Base-by-base conservation (phyloP, 179 eudicot species). In the Camellia oleifera region DNA sequence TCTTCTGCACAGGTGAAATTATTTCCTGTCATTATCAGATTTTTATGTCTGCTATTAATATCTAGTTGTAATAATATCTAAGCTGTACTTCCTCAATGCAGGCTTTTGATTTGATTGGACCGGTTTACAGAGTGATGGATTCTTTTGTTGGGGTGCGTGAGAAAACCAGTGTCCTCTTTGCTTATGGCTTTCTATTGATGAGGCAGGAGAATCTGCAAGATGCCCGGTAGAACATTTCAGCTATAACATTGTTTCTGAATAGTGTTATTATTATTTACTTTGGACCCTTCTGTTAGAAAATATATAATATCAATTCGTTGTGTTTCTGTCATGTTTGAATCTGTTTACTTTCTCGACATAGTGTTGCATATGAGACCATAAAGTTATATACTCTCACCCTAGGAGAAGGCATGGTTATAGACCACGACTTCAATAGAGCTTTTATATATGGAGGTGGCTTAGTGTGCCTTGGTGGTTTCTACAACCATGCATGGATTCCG, bases 31-130 rank as follows among this genome's bases (percentile, higher is more conserved):
- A 45, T 54, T 64, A 52, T 57, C 73, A 53, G 23, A 67, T 66
- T 63, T 57, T 11, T 26, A 8, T n/a, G 66, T n/a, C 26, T 53
- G 26, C 3, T 68, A 61, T 42, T 69, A 2, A 46, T 61, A 7
- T 48, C 7, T 52, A 45, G 8, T 20, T 48, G 48, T 53, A 17
- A 7, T 70, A n/a, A 46, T 64, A 26, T 53, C 50, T 68, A 77
- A 69, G 46, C 84, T 12, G 45, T 50, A 20, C 68, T 13, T 62
- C 46, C 58, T 66, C 20, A 52, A 46, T 74, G 82, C 92, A 96
- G 99, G 99, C 94, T 72, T 88, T 94, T 84, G 98, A 96, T 87
- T 86, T 96, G 85, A 90, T 94, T 78, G 97, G 94, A 81, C 99
- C 99, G 6, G 91, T 94, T 69, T 89, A 81, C 74, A 81, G 86